Percentiles rank a stretch among this genome's conserved stretches.
Conservation (phyloP, 2,329 filamentous ascomycete genomes). For the Dothiorella sarmentorum region DNA sequence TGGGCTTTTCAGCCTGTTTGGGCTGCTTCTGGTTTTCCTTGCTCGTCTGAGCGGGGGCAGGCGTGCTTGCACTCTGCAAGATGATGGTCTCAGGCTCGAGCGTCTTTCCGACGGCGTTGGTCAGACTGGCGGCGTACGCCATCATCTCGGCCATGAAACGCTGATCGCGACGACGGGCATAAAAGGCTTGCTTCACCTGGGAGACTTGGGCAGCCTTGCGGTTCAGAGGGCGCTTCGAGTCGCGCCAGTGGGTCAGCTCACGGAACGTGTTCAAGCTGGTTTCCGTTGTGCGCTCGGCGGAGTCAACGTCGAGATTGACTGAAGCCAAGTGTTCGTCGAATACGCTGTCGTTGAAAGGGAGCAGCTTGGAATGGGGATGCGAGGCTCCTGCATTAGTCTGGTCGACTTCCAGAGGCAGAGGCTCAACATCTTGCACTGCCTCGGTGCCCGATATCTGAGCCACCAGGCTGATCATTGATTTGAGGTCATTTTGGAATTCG, state of each 20-base stretch:
- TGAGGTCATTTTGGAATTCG: background rate
- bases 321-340: slow-evolving; percentile 49
- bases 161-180: slow-evolving; percentile 54
- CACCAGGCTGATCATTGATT: background rate
- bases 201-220: slow-evolving; percentile 37
- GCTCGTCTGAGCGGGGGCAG: background rate
- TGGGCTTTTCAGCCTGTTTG: background rate
- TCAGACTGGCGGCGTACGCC: slow-evolving; percentile 67
- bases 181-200: slow-evolving; percentile 30
- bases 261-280: slow-evolving; percentile 41
- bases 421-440: background rate
- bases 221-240: slow-evolving; percentile 52
- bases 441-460: background rate
- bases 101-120: slow-evolving; percentile 59
- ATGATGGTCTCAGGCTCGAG: slow-evolving; percentile 64
- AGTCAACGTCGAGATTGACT: slow-evolving; percentile 38
- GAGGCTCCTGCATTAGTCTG: background rate
- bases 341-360: slow-evolving; percentile 47
- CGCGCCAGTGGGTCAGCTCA: slow-evolving; percentile 61
- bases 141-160: slow-evolving; percentile 65
- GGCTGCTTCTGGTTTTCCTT: too few relatives aligned
- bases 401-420: background rate
- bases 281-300: slow-evolving; percentile 27
- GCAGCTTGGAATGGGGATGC: slow-evolving; percentile 24
- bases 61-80: slow-evolving; percentile 30